phyloP scores from a whole-genome alignment of 371 early-diverging fungal genomes.

The Rhizomucor pusillus region DNA sequence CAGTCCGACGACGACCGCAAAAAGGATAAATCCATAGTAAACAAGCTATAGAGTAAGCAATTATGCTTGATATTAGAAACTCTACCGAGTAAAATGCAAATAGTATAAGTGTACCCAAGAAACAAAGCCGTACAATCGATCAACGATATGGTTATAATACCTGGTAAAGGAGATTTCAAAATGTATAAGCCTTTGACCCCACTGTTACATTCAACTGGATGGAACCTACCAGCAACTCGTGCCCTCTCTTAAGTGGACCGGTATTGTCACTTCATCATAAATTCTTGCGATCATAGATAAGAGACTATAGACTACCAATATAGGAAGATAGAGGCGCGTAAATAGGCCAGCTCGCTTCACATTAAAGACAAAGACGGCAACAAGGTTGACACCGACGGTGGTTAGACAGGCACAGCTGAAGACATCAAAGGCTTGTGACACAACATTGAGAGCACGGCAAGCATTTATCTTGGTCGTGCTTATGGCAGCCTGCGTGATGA shows the following conservation, averaged over 20 bases:
- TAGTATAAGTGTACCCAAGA: slow-evolving; percentile 23
- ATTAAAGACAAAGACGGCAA: slow-evolving; percentile 28
- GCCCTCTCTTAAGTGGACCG: background rate
- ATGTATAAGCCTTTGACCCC: too few species aligned
- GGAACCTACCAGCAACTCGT: slow-evolving; percentile 20
- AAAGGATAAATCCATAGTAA: too few species aligned
- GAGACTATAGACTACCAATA: slow-evolving; percentile 12
- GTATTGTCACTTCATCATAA: background rate
- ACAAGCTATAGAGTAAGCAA: too few species aligned
- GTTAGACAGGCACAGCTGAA: slow-evolving; percentile 15
- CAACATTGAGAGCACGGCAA: slow-evolving; percentile 16
- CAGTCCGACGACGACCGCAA: too few species aligned
- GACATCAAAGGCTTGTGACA: slow-evolving; percentile 13
- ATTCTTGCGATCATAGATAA: slow-evolving; percentile 14
- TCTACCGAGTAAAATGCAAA: too few species aligned
- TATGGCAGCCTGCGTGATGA: too few species aligned
- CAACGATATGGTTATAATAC: slow-evolving; percentile 7
- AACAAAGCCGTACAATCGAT: slow-evolving; percentile 6
- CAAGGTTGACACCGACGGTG: slow-evolving; percentile 29
- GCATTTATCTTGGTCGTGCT: too few species aligned
- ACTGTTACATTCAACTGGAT: too few species aligned
- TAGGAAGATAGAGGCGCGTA: slow-evolving; percentile 16
- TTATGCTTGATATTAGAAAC: too few species aligned
- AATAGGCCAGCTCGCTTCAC: slow-evolving; percentile 9
- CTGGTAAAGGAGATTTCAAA: background rate